Base-by-base conservation (phyloP, 2,329 filamentous ascomycete genomes). In the Rutstroemia sp. region DNA sequence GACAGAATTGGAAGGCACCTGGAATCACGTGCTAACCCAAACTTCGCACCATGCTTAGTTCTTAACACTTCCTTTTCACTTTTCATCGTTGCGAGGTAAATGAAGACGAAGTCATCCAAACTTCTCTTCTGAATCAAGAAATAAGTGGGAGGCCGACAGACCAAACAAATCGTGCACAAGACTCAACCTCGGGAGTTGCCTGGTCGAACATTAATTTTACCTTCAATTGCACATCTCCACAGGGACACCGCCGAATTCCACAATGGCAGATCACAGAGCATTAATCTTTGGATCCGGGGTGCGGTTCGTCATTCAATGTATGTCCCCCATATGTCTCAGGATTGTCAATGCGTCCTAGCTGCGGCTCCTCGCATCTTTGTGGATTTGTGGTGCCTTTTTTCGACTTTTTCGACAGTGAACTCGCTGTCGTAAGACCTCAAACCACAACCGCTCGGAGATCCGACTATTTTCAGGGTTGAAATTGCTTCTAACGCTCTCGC, bases 301-400 rank as follows among this genome's bases (percentile, higher is more conserved):
- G 30, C 10, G 30, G 30, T 34, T 34, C 30, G 10, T 47, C 25
- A 37, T 23, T 25, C 25, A n/a, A 47, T 19, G 30, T 48, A 47
- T 19, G 30, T 48, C 51, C 12, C 23, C 23, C 21, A 30, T 30
- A n/a, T 41, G 21, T 16, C 47, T 54, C 51, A 25, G 51, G n/a
- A 37, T 48, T 8, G 12, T n/a, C 8, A 27, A 39, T 30, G 27
- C 51, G 47, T 10, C 8, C 48, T 41, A 21, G 34, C 44, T 27
- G 37, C 51, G 51, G 51, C 51, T 54, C 19, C 10, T 48, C 51
- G 34, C 51, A 54, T 54, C 34, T 53, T n/a, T 27, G 47, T n/a
- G 41, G 47, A 27, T 44, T 34, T 48, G 27, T 44, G 10, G 30
- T 48, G 21, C 21, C 38, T 48, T 5, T 48, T 23, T 23, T 23